phyloP scores from a whole-genome alignment of 208 protist species.

The Trypanosoma avium region DNA sequence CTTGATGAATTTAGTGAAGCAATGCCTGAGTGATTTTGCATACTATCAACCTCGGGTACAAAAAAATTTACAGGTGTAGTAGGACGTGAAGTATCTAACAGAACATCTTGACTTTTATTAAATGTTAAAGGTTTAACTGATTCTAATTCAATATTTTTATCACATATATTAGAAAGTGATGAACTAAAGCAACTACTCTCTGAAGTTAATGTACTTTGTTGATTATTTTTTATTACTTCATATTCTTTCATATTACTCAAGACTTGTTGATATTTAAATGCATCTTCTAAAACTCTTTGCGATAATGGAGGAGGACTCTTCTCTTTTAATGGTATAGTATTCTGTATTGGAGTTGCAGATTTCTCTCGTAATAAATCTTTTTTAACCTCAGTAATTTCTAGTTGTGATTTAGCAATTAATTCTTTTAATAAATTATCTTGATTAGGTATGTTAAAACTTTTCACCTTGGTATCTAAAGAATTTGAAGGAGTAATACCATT shows the following conservation, averaged over 20 bases:
- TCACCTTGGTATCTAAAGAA: too few relatives aligned
- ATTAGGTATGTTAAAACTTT: too few relatives aligned
- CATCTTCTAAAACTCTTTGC: background rate
- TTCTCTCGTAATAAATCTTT: background rate
- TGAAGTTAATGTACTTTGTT: background rate
- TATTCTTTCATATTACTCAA: background rate
- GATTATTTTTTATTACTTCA: background rate
- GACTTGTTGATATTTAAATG: background rate
- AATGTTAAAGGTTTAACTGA: background rate
- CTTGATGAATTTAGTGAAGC: background rate
- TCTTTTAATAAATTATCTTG: too few relatives aligned
- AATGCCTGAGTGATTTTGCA: background rate
- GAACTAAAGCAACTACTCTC: slow-evolving; percentile 14
- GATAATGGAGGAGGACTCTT: slow-evolving; percentile 9
- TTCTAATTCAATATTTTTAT: background rate
- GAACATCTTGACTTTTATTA: background rate
- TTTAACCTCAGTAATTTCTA: background rate
- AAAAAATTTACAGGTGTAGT: slow-evolving; percentile 1
- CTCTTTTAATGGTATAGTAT: background rate
- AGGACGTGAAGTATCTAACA: background rate
- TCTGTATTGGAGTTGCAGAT: background rate
- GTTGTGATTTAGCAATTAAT: background rate
- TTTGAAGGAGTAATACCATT: too few relatives aligned
- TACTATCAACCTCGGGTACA: background rate
- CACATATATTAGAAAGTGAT: background rate